phyloP scores from a whole-genome alignment of 192 early-diverging fungal genomes.

The Podila epicladia region DNA sequence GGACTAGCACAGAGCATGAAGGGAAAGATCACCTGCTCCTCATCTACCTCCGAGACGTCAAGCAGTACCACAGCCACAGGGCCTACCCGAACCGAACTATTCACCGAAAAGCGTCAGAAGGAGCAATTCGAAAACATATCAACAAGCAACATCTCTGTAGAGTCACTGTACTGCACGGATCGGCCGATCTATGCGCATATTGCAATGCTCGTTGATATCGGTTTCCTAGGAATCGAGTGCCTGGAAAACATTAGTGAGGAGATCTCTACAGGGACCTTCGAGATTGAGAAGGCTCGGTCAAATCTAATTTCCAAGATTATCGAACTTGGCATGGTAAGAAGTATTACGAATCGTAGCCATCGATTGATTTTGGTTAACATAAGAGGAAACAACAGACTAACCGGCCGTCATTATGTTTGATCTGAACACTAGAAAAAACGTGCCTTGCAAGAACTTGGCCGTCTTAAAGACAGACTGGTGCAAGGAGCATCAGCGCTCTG shows the following conservation, averaged over 20 bases:
- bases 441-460: constrained; percentile 53
- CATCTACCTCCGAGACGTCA: too few relatives aligned
- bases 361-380: too few relatives aligned
- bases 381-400: too few relatives aligned
- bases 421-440: constrained; percentile 51
- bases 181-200: constrained; percentile 29
- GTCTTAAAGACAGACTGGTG: constrained; percentile 49
- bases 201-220: constrained; percentile 33
- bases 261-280: constrained; percentile 24
- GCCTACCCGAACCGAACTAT: too few relatives aligned
- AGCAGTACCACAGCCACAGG: too few relatives aligned
- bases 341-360: not conserved
- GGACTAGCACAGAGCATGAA: not conserved
- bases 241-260: constrained; percentile 13
- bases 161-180: constrained; percentile 16
- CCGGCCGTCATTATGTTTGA: too few relatives aligned
- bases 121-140: not conserved
- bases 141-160: too few relatives aligned
- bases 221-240: constrained; percentile 16
- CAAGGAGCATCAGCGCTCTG: constrained; percentile 24
- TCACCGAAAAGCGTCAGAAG: not conserved
- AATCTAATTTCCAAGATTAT: constrained; percentile 62
- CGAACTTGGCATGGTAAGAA: constrained; percentile 58
- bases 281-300: constrained; percentile 62
- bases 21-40: too few relatives aligned